These are phyloP conservation scores for Magnaporthiopsis rhizophila DNA, from an alignment of 2,329 filamentous ascomycete genomes.

Conservation along the genomic window DNA sequence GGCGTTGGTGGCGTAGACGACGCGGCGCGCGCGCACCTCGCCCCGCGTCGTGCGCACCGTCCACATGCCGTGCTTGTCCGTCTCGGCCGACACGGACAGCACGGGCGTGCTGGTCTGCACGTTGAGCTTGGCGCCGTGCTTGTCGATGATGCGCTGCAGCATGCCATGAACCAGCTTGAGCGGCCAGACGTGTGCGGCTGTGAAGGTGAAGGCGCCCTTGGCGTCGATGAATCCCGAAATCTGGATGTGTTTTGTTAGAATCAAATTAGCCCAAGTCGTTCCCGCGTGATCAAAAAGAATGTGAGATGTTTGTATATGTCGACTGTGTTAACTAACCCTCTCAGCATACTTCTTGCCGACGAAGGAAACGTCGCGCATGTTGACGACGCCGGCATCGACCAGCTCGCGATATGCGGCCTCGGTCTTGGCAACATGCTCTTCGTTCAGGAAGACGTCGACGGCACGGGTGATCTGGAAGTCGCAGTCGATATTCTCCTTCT, in stretches of 20 bases:
- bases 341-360: slow-evolving; percentile 11
- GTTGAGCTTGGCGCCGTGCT: slow-evolving; percentile 6
- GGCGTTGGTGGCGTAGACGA: slow-evolving; percentile 22
- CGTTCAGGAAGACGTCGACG: slow-evolving; percentile 28
- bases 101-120: slow-evolving; percentile 22
- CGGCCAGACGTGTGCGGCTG: slow-evolving; percentile 20
- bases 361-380: slow-evolving; percentile 21
- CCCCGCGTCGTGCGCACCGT: slow-evolving; percentile 16
- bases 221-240: slow-evolving; percentile 28
- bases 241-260: slow-evolving; percentile 11
- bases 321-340: neutral
- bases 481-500: slow-evolving; percentile 32
- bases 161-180: slow-evolving; percentile 23
- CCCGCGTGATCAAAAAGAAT: too few relatives aligned
- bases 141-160: slow-evolving; percentile 4
- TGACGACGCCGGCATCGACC: slow-evolving; percentile 18
- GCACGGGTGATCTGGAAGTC: slow-evolving; percentile 33
- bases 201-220: slow-evolving; percentile 24
- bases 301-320: too few relatives aligned
- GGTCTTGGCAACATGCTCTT: slow-evolving; percentile 15
- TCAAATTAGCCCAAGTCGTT: too few relatives aligned
- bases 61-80: slow-evolving; percentile 9
- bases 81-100: slow-evolving; percentile 9
- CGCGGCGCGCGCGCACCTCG: slow-evolving; percentile 12
- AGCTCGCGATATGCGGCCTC: slow-evolving; percentile 23